Percentiles rank a stretch among this genome's conserved stretches.
Evolutionary conservation across 2,329 filamentous ascomycete genomes (phyloP).

Genomic region (Pochonia chlamydosporia): DNA sequence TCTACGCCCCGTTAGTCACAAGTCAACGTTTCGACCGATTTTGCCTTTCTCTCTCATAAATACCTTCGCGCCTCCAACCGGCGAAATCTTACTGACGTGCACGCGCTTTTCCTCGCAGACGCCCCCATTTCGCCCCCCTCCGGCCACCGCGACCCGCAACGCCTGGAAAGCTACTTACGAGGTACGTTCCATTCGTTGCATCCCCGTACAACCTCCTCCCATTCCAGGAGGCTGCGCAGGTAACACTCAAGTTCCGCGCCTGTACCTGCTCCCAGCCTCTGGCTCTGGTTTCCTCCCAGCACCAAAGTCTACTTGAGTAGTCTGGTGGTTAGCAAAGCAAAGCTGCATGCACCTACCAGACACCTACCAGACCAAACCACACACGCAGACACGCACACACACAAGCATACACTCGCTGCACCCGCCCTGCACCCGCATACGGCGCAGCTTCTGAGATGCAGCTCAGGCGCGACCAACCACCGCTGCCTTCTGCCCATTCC

Average conservation of each 20-base stretch:
- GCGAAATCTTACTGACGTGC: slow-evolving; percentile 38
- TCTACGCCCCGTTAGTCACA: slow-evolving; percentile 31
- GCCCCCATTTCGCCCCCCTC: slow-evolving; percentile 21
- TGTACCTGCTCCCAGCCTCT: slow-evolving; percentile 1
- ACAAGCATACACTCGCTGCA: too few relatives aligned
- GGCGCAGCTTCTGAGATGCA: slow-evolving; percentile 1
- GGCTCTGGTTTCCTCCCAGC: background rate
- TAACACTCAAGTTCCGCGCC: slow-evolving; percentile 1
- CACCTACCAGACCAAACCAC: too few relatives aligned
- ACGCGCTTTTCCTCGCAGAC: slow-evolving; percentile 40
- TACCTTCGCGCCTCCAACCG: slow-evolving; percentile 39
- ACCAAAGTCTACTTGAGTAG: too few relatives aligned
- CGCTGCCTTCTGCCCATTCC: slow-evolving; percentile 2
- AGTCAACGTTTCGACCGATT: slow-evolving; percentile 27
- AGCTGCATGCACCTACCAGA: slow-evolving; percentile 2
- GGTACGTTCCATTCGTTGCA: slow-evolving; percentile 5
- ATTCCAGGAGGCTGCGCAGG: slow-evolving; percentile 2
- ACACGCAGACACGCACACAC: too few relatives aligned
- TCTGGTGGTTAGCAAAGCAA: background rate
- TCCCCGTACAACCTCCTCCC: slow-evolving; percentile 1
- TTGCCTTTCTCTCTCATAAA: slow-evolving; percentile 38
- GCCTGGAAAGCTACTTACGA: slow-evolving; percentile 16
- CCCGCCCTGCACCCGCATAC: slow-evolving; percentile 8
- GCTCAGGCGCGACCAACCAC: slow-evolving; percentile 12
- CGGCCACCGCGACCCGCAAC: slow-evolving; percentile 8